Base-by-base conservation (phyloP, 1,284 basidiomycete species). In the Stygiomarasmius scandens region DNA sequence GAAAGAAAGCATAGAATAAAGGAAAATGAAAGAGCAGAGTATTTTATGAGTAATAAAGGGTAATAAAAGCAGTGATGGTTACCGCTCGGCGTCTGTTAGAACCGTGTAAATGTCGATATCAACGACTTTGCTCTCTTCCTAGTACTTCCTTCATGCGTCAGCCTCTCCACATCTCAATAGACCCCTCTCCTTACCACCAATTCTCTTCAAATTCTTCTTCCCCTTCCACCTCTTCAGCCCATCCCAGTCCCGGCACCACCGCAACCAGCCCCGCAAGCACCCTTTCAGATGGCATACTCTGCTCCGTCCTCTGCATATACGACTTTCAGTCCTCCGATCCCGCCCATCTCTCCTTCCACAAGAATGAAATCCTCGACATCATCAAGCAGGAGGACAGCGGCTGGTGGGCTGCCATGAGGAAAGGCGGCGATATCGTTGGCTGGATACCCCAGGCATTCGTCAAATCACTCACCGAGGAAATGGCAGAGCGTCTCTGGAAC, bases 391-490 rank as follows among this genome's bases (percentile, higher is more conserved):
- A 90, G 68, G 76, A 79, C n/a, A 82, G 83, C 3, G 89, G 90
- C 6, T 91, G 89, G 89, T 91, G 88, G 87, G 89, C 87, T 25
- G 90, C 89, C 27, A 79, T 87, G 69, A 77, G 82, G n/a, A 73
- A 71, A 9, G 78, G 79, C 44, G 77, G 75, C 10, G 73, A 78
- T 52, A 69, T 70, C 36, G 77, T 89, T 44, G 88, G 89, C 51
- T 92, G 90, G 89, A 84, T 92, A 61, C 89, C 89, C 10, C 74
- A 78, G 59, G 80, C 82, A 0, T 87, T 80, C 64, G 81, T 87
- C 2, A 69, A 67, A 49, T 72, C 74, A 11, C 66, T 87, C 20
- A 66, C 75, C 14, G 70, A 72, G 27, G 75, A 78, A 49, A 80
- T 79, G 76, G 69, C 76, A 8, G 77, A 80, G 16, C 74, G 70